A percentile compares a stretch with the other conserved stretches of the same genome.
phyloP scores from a whole-genome alignment of 2,329 filamentous ascomycete species.

The Penicillium decumbens region DNA sequence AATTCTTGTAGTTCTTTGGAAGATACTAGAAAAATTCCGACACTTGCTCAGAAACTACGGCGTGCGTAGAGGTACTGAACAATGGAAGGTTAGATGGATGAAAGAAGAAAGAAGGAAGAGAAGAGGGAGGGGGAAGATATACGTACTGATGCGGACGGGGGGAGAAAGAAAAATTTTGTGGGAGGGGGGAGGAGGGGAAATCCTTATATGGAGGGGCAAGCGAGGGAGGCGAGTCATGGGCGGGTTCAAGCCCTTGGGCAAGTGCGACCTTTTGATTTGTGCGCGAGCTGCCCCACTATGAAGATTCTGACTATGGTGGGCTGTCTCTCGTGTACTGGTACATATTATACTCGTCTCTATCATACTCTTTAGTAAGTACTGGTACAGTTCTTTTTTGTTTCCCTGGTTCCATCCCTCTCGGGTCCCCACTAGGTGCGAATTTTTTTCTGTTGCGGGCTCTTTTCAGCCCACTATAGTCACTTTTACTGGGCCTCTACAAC shows the following conservation, averaged over 20 bases:
- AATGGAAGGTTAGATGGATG: constrained; percentile 20
- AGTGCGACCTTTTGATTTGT: background rate
- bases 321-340: constrained; percentile 13
- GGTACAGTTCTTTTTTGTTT: constrained; percentile 9
- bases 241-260: constrained; percentile 32
- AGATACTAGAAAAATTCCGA: constrained; percentile 45
- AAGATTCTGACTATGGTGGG: constrained; percentile 33
- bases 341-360: background rate
- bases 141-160: constrained; percentile 46
- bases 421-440: constrained; percentile 24
- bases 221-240: constrained; percentile 35
- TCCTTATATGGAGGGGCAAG: constrained; percentile 47
- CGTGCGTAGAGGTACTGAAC: constrained; percentile 50
- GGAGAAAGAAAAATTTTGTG: constrained; percentile 39
- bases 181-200: constrained; percentile 42
- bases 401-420: constrained; percentile 26
- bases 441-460: constrained; percentile 20
- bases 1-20: constrained; percentile 48
- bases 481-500: constrained; percentile 3
- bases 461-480: constrained; percentile 15
- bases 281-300: constrained; percentile 14
- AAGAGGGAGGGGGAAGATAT: constrained; percentile 32
- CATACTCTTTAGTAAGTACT: background rate
- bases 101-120: constrained; percentile 18
- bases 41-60: constrained; percentile 51